These are phyloP conservation scores for Hippophae rhamnoides DNA, from an alignment of 306 rosid species.

Conservation along the genomic window DNA sequence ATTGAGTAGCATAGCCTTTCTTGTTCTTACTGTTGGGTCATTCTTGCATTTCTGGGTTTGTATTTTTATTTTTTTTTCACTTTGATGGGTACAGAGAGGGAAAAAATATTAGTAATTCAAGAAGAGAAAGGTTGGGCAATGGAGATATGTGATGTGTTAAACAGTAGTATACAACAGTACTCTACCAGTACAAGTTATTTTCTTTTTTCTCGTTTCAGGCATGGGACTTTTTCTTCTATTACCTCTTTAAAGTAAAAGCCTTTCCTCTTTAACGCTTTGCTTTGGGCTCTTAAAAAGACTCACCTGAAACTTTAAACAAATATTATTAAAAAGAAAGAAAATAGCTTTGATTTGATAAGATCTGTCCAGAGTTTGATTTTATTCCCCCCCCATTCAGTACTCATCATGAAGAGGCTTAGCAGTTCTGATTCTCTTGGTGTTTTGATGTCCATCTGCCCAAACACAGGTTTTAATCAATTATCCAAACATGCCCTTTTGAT, in stretches of 20 bases:
- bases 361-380: conserved; percentile 5
- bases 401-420: conserved; percentile 53
- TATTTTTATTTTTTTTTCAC: not conserved
- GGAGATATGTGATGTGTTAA: conserved; percentile 17
- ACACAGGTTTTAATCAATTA: conserved; percentile 30
- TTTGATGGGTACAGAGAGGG: conserved; percentile 43
- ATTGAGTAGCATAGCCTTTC: not conserved
- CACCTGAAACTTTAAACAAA: not conserved
- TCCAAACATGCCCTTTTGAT: conserved; percentile 20
- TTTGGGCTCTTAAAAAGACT: conserved; percentile 24
- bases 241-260: conserved; percentile 16
- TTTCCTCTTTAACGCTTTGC: conserved; percentile 9
- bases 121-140: conserved; percentile 24
- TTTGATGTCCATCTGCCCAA: conserved; percentile 49
- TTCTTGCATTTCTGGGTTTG: not conserved
- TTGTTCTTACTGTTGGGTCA: conserved; percentile 12
- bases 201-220: conserved; percentile 33
- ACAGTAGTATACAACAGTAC: conserved; percentile 12
- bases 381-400: not conserved
- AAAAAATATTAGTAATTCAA: conserved; percentile 18
- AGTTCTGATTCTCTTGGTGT: conserved; percentile 56
- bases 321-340: conserved; percentile 3
- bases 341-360: conserved; percentile 18
- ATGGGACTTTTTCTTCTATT: conserved; percentile 18
- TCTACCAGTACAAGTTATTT: conserved; percentile 11